Base-by-base conservation (phyloP, 1,284 basidiomycete genomes). In the Puccinia hordei region DNA sequence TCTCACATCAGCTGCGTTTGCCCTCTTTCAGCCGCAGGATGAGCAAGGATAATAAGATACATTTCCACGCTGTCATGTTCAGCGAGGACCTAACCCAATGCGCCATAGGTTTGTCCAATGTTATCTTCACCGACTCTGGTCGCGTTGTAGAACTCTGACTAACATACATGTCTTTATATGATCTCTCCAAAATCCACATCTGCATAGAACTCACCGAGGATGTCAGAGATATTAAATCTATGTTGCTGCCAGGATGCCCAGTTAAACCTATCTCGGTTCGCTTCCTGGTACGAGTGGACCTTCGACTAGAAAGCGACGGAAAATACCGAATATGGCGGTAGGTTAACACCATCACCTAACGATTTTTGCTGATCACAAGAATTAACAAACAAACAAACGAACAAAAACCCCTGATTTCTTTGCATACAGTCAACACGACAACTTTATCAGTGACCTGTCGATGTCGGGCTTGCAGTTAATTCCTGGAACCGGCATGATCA, bases 11-110 rank as follows among this genome's bases (percentile, higher is more conserved):
- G 30, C 30, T 66, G 15, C 44, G 9, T 55, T 13, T 55, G 53
- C 27, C 10, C 10, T 59, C n/a, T 63, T 8, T 17, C n/a, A 78
- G 75, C n/a, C 63, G 75, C 12, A 51, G 44, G 19, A 33, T 30
- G 1, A 55, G 24, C 22, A 15, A 30, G 4, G 68, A 78, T 3
- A 78, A 78, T 27, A 78, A 78, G 30, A 78, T 78, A 8, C 51
- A 68, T 41, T 78, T 78, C 49, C 75, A 78, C 44, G 63, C 75
- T 5, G 75, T 78, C 1, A 78, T 78, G 75, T 78, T 78, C 65
- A 78, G 51, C 44, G 75, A 78, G 27, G 75, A 78, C 44, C 27
- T 68, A 35, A 78, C 65, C 9, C 65, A 69, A 57, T 59, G 63
- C 53, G 33, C 63, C 13, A 12, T 69, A 68, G 75, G 75, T 78